Conservation (phyloP, 164 flowering plant genomes). For the Litsea cubeba region DNA sequence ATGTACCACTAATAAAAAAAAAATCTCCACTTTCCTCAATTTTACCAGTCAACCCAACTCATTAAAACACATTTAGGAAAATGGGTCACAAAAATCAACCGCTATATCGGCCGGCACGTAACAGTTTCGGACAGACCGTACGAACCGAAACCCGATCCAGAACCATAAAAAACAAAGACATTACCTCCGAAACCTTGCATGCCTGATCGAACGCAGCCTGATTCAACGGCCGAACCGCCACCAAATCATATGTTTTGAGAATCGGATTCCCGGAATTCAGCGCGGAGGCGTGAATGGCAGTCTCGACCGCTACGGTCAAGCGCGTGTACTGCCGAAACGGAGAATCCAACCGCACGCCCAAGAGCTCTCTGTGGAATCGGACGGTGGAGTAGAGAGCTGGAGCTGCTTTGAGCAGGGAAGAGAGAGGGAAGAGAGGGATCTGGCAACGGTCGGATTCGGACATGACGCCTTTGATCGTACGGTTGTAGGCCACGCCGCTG, state of each 20-base stretch:
- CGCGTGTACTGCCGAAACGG: constrained; percentile 95
- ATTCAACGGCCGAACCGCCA: constrained; percentile 68
- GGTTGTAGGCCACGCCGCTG: constrained; percentile 79
- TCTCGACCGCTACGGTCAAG: constrained; percentile 60
- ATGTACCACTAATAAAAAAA: no score
- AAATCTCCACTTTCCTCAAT: no score
- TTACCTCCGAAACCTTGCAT: constrained; percentile 64
- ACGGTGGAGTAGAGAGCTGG: constrained; percentile 56
- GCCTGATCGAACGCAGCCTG: constrained; percentile 68
- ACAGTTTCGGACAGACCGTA: no score
- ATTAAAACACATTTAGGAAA: no score
- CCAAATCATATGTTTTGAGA: constrained; percentile 68
- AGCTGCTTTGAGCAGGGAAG: constrained; percentile 44
- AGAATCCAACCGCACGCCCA: constrained; percentile 40
- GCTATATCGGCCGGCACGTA: no score
- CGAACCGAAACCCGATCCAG: no score
- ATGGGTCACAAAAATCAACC: no score
- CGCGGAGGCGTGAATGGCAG: constrained; percentile 36
- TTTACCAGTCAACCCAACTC: no score
- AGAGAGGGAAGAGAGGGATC: constrained; percentile 52
- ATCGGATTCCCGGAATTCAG: constrained; percentile 70
- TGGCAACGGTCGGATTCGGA: constrained; percentile 69
- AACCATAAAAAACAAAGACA: neutral
- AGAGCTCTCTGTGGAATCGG: constrained; percentile 59
- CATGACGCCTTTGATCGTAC: constrained; percentile 62